Evolutionary conservation across 179 eudicot genomes (phyloP), one percentile per base, ranked within the genome.

Genomic region (Beta corolliflora): DNA sequence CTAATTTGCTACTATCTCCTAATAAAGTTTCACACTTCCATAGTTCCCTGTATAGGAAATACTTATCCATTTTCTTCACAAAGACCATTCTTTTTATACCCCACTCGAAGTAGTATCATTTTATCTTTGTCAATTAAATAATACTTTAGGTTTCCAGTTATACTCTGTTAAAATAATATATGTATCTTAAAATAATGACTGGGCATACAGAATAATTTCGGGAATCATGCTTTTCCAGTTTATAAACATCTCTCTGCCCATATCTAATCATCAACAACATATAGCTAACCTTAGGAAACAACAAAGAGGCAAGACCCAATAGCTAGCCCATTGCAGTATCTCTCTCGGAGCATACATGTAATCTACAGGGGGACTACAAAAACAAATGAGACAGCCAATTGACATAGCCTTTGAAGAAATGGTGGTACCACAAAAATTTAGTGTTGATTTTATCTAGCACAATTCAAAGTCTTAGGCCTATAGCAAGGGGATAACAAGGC

Each of bases 221-320:
- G 41, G 9, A 31, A 31, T 6, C 56, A 58, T 71, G 10, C 50
- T 53, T n/a, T 55, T 58, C 77, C 63, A 80, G 46, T 7, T 65
- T 73, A 53, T 61, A 60, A 9, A 61, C 44, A 23, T 29, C 4
- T 29, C 16, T 10, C 53, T 18, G 46, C 29, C 23, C 7, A 69
- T 44, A 71, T 19, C 5, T 11, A 59, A 52, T 55, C 55, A 71
- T 14, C 72, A 21, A 53, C 7, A 9, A 29, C 52, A 80, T 64
- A 50, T 63, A 63, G 41, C 61, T 44, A 21, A 60, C 12, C 9
- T 61, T 11, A 16, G 50, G 60, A 50, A 60, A 44, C 48, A 58
- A 72, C 14, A 72, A 48, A 71, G 16, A 44, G 15, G 21, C 60
- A 71, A 71, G 58, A 29, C 60, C 23, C 67, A n/a, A 69, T 68